phyloP scores from a whole-genome alignment of 2,329 filamentous ascomycete genomes.

The Sclerotinia subarctica region DNA sequence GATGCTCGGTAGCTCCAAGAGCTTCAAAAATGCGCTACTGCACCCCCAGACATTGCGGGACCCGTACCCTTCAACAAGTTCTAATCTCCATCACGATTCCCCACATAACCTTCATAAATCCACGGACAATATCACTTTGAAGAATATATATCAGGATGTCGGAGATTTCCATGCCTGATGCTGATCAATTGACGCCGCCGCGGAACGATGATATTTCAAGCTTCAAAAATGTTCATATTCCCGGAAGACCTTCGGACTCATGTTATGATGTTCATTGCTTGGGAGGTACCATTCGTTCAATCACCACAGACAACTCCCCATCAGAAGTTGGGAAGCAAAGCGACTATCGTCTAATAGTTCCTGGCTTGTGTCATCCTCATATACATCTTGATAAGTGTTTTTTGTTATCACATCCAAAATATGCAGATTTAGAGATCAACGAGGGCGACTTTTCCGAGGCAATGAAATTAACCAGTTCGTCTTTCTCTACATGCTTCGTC shows the following conservation, averaged over 20 bases:
- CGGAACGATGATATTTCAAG: not conserved
- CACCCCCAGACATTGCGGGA: not conserved
- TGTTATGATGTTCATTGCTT: constrained; percentile 39
- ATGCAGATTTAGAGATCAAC: constrained; percentile 56
- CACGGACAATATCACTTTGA: not conserved
- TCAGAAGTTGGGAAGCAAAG: constrained; percentile 2
- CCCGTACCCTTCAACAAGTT: no score
- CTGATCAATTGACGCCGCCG: not conserved
- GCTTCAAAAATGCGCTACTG: constrained; percentile 14
- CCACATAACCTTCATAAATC: constrained; percentile 1
- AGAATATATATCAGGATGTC: not conserved
- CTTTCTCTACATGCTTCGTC: constrained; percentile 14
- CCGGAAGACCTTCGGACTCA: constrained; percentile 32
- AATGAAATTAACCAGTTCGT: constrained; percentile 49
- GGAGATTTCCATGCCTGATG: not conserved
- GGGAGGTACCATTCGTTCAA: constrained; percentile 34
- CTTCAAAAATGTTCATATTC: constrained; percentile 36
- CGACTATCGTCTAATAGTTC: constrained; percentile 43
- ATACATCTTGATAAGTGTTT: constrained; percentile 70
- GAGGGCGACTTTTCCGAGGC: constrained; percentile 65
- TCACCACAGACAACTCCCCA: constrained; percentile 33
- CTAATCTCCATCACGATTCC: not conserved
- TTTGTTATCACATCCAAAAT: constrained; percentile 56
- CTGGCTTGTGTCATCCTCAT: constrained; percentile 67
- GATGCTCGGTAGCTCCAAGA: constrained; percentile 3